Percentiles rank a stretch among this genome's conserved stretches.
These are phyloP conservation scores for Nitzschia sp. DNA, from an alignment of 108 stramenopile species.

Conservation along the genomic window DNA sequence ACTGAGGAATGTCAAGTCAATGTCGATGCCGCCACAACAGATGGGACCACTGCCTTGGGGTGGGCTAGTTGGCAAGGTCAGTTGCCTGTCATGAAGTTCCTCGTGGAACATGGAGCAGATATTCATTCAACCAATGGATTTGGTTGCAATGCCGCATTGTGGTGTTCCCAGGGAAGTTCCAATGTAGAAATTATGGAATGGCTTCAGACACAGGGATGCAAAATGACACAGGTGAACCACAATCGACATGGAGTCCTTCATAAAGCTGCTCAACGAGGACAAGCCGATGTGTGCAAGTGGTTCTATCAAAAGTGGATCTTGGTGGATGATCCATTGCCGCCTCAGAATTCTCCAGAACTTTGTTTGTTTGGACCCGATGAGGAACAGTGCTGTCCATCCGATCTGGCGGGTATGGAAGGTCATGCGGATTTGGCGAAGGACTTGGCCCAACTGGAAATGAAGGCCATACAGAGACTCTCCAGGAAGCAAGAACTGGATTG, in stretches of 20 bases:
- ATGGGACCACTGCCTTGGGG: conserved; percentile 87
- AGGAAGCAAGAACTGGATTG: not conserved
- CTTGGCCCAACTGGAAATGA: conserved; percentile 36
- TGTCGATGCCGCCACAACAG: conserved; percentile 66
- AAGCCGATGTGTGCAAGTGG: conserved; percentile 53
- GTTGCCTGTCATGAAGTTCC: conserved; percentile 60
- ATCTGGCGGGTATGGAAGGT: conserved; percentile 80
- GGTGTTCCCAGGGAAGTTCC: conserved; percentile 75
- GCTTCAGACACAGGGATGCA: conserved; percentile 53
- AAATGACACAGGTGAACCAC: conserved; percentile 55
- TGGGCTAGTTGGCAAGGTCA: conserved; percentile 89
- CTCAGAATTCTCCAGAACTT: not conserved
- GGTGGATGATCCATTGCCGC: not conserved
- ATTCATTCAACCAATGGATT: conserved; percentile 59
- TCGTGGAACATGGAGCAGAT: conserved; percentile 49
- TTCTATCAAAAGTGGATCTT: conserved; percentile 32
- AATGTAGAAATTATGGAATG: conserved; percentile 48
- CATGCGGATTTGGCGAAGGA: conserved; percentile 46
- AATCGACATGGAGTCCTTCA: conserved; percentile 83
- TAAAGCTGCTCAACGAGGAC: conserved; percentile 82
- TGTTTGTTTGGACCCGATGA: conserved; percentile 52
- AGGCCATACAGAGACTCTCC: conserved; percentile 6
- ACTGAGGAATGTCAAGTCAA: conserved; percentile 18
- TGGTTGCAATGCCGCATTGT: conserved; percentile 83
- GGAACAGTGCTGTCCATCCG: conserved; percentile 72